Percentiles rank a stretch among this genome's conserved stretches.
These are phyloP conservation scores for Xylaria curta DNA, from an alignment of 495 filamentous ascomycete species.

Conservation along the genomic window DNA sequence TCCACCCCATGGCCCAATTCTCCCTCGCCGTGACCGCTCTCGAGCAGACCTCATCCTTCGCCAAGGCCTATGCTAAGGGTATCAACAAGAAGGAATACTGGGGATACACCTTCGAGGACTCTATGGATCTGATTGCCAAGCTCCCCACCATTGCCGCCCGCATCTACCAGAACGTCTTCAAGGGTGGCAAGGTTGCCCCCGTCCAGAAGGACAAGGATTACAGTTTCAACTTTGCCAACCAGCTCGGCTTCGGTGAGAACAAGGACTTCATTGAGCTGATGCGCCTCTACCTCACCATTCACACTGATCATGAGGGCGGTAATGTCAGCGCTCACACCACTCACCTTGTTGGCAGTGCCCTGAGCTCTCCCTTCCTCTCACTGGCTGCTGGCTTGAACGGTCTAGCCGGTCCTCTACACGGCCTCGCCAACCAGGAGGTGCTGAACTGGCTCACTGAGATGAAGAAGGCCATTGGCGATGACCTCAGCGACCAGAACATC, in stretches of 20 bases:
- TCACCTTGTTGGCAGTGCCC: conserved; percentile 94
- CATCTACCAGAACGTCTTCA: conserved; percentile 99
- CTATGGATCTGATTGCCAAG: conserved; percentile 99
- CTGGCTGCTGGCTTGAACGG: conserved; percentile 96
- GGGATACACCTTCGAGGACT: conserved; percentile 98
- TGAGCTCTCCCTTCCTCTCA: conserved; percentile 96
- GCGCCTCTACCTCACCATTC: conserved; percentile 98
- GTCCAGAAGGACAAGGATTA: conserved; percentile 99
- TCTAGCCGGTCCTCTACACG: conserved; percentile 96
- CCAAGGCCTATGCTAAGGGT: conserved; percentile 97
- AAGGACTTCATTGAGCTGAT: conserved; percentile 97
- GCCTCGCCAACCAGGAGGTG: conserved; percentile 99
- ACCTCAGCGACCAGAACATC: conserved; percentile 93
- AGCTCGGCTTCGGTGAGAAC: conserved; percentile 94
- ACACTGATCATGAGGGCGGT: conserved; percentile 98
- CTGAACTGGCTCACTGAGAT: conserved; percentile 98
- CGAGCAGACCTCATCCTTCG: conserved; percentile 96
- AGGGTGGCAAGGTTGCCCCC: conserved; percentile 95
- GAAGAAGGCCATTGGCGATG: conserved; percentile 93
- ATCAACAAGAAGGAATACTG: conserved; percentile 99
- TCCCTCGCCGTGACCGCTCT: conserved; percentile 96
- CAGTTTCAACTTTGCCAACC: conserved; percentile 97
- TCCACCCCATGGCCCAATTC: conserved; percentile 99
- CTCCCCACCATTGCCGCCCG: conserved; percentile 95
- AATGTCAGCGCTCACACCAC: conserved; percentile 99